Evolutionary conservation across 805 yeast genomes (phyloP), one percentile per base, ranked within the genome.

Genomic region (Vanderwaltozyma yarrowii): DNA sequence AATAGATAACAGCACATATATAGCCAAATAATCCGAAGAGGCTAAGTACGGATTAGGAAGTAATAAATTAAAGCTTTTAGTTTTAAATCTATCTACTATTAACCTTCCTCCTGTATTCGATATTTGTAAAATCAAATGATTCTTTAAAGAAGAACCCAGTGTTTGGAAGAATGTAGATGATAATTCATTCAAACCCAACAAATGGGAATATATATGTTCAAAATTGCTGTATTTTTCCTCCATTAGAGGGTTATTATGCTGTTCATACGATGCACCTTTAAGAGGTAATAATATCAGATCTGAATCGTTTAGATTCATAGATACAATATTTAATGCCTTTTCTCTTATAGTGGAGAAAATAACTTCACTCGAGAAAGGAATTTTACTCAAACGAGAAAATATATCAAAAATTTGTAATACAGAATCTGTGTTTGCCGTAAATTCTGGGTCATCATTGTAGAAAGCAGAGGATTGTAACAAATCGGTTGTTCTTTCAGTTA

Each of bases 291-390:
- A 34, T 12, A 54, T 40, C 13, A 54, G 19, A 37, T 51, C 55
- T 2, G 46, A 36, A 3, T 31, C 36, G 16, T 43, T 37, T 15
- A 39, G 23, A 12, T 46, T 35, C 27, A 52, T 35, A 2, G 54
- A 43, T 2, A 36, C 32, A 11, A 58, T 45, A 36, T 52, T 52
- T 1, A 44, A 33, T 2, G 56, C 58, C 33, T 56, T 54, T 33
- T 56, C 62, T 27, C 52, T 44, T 9, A 49, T 38, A 4, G 61
- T 50, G 2, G 61, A 54, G 32, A 56, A 54, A 10, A 58, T 45
- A 1, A 56, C 55, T 31, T 86, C 94, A 55, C 89, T 95, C 47
- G 85, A 79, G 61, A 83, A 87, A 52, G 78, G 60, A 35, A 61
- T 50, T 39, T 60, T 54, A 46, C 62, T 58, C 33, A 62, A 47